Conservation (phyloP, 768 basidiomycete species). For the Leccinum subgranulosum region DNA sequence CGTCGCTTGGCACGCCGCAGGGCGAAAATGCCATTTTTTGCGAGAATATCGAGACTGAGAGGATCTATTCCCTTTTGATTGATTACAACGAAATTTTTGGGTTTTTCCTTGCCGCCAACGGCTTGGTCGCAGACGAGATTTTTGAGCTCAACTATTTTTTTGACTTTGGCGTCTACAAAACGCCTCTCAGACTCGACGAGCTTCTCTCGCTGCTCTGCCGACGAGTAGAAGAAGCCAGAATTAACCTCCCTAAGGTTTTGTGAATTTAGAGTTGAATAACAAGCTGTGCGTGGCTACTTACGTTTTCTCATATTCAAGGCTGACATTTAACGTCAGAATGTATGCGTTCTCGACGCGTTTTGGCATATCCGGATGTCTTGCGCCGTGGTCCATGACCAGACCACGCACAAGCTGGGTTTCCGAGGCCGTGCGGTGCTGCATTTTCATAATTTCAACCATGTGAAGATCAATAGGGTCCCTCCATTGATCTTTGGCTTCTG, state of each 20-base stretch:
- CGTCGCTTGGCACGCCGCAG: conserved; percentile 93
- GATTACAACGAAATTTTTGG: conserved; percentile 88
- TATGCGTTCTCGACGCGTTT: conserved; percentile 96
- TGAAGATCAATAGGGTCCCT: conserved; percentile 94
- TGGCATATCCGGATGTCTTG: conserved; percentile 98
- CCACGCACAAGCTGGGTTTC: conserved; percentile 96
- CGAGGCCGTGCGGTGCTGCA: conserved; percentile 98
- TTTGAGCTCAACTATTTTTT: conserved; percentile 96
- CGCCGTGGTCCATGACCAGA: conserved; percentile 95
- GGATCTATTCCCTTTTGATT: conserved; percentile 99
- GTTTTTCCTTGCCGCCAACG: conserved; percentile 76
- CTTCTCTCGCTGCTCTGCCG: conserved; percentile 97
- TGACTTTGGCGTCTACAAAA: conserved; percentile 91
- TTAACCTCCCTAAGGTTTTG: conserved; percentile 81
- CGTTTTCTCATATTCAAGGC: conserved; percentile 99
- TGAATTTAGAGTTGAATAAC: conserved; percentile 14
- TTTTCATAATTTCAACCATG: conserved; percentile 99
- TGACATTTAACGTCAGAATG: conserved; percentile 94
- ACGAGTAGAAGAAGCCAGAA: conserved; percentile 99
- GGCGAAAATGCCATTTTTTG: conserved; percentile 95
- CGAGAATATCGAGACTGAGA: conserved; percentile 90
- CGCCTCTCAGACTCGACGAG: conserved; percentile 95
- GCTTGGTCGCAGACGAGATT: conserved; percentile 94
- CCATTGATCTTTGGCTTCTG: conserved; percentile 65
- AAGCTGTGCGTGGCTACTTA: conserved; percentile 42